A percentile compares a stretch with the other conserved stretches of the same genome.
These are phyloP conservation scores for Trichoderma sp. DNA, from an alignment of 2,329 filamentous ascomycete genomes.

Conservation along the genomic window DNA sequence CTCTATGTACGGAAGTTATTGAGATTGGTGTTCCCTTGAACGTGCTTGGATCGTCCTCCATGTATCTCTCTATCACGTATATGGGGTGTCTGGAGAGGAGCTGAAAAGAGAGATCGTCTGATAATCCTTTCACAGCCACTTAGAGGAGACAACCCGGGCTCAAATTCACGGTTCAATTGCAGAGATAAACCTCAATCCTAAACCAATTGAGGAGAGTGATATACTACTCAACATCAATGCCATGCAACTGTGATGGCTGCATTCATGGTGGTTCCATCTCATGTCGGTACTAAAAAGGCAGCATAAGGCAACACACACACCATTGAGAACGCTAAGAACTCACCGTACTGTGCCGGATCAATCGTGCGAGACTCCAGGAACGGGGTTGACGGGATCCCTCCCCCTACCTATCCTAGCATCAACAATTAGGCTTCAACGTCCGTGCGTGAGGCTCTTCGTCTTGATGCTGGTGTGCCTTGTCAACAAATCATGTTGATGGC, in stretches of 20 bases:
- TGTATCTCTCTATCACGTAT: not conserved
- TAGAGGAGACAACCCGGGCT: not conserved
- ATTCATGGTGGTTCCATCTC: not conserved
- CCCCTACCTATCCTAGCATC: not conserved
- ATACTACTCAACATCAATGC: not conserved
- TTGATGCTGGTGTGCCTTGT: not conserved
- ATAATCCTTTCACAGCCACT: not conserved
- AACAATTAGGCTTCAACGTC: not conserved
- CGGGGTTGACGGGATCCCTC: not conserved
- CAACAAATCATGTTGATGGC: not conserved
- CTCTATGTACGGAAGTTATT: too few relatives aligned
- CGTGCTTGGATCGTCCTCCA: not conserved
- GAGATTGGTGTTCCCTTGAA: not conserved
- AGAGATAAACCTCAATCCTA: not conserved
- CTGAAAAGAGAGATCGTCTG: not conserved
- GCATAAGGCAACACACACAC: not conserved
- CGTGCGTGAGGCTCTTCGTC: slow-evolving; percentile 1
- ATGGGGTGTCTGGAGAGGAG: not conserved
- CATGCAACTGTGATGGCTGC: not conserved
- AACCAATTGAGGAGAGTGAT: not conserved
- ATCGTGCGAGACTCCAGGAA: not conserved
- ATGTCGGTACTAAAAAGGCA: not conserved
- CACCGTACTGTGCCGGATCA: not conserved
- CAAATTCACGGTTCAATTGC: not conserved
- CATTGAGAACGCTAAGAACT: not conserved